phyloP scores from a whole-genome alignment of 2,329 filamentous ascomycete species.

The Colletotrichum sansevieriae region DNA sequence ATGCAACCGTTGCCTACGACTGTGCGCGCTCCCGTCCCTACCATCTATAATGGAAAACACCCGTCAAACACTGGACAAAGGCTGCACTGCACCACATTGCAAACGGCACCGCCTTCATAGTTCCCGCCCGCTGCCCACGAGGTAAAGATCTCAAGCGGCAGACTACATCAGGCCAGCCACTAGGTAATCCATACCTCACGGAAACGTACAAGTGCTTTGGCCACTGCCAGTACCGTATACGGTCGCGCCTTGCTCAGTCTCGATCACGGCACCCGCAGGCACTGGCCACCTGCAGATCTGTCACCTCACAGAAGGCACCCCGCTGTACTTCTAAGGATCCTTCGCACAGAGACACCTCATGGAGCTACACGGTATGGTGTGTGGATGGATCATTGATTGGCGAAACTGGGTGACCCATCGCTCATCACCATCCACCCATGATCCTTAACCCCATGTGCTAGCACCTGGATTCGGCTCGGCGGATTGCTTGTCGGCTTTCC shows the following conservation, averaged over 20 bases:
- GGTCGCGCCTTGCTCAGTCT: slow-evolving; percentile 4
- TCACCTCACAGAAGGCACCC: not conserved
- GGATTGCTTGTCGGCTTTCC: slow-evolving; percentile 1
- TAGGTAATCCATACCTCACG: too few relatives aligned
- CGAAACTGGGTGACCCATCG: not conserved
- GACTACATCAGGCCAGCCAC: too few relatives aligned
- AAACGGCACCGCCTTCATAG: slow-evolving; percentile 32
- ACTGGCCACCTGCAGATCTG: not conserved
- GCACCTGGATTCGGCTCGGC: slow-evolving; percentile 19
- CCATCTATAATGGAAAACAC: too few relatives aligned
- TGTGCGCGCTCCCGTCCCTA: too few relatives aligned
- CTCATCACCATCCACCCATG: slow-evolving; percentile 7
- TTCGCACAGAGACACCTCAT: too few relatives aligned
- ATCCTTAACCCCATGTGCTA: slow-evolving; percentile 15
- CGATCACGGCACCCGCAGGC: not conserved
- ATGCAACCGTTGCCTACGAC: too few relatives aligned
- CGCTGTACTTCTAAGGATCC: too few relatives aligned
- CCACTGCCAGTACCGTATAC: slow-evolving; percentile 30
- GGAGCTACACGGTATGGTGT: too few relatives aligned
- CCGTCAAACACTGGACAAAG: too few relatives aligned
- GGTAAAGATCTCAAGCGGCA: slow-evolving; percentile 10
- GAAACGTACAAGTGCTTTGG: slow-evolving; percentile 16
- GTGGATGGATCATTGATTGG: too few relatives aligned
- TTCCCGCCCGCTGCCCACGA: slow-evolving; percentile 31
- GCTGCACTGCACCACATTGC: slow-evolving; percentile 1